Base-by-base conservation (phyloP, 1,284 basidiomycete species). In the Phellopilus nigrolimitatus region DNA sequence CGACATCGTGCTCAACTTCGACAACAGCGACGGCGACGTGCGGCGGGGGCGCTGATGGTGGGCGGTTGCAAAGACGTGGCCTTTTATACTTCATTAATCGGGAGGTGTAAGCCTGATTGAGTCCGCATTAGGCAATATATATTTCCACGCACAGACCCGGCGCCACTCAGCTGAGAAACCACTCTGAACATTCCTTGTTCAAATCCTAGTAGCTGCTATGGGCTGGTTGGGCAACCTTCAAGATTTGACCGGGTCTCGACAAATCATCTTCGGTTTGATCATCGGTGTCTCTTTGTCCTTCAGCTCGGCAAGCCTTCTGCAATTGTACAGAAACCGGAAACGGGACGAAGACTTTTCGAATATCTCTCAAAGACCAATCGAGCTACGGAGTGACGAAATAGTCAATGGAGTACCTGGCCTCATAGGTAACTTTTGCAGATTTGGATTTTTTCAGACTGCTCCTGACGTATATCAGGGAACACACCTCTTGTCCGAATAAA, bases 401-500 rank as follows among this genome's bases (percentile, higher is more conserved):
- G 73, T 90, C 1, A 66, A 75, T 9, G 91, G 91, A 0, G 82
- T 94, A 7, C 76, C 80, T 6, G 91, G 90, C 0, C 68, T 95
- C 17, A 94, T 97, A 56, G 92, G 91, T 89, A 54, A 25, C 75
- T 63, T 7, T 13, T 17, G n/a, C 1, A 36, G 22, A 47, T 43
- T 38, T 31, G n/a, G 39, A 31, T 9, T 40, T 3, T 9, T 10
- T 7, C 43, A 3, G n/a, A 19, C n/a, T 39, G n/a, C 33, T 31
- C 13, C 28, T 54, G 8, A 38, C 33, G 21, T 21, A 4, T 17
- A 33, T 15, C 58, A 95, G 93, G 95, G 31, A 97, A 98, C 63
- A 99, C 95, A 1, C 95, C 95, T 0, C 73, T 99, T 34, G 75
- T 99, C 51, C 77, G 95, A 54, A 97, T 99, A 54, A 89, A 90